Conservation (phyloP, 148 eudicot species). For the Bassia scoparia region DNA sequence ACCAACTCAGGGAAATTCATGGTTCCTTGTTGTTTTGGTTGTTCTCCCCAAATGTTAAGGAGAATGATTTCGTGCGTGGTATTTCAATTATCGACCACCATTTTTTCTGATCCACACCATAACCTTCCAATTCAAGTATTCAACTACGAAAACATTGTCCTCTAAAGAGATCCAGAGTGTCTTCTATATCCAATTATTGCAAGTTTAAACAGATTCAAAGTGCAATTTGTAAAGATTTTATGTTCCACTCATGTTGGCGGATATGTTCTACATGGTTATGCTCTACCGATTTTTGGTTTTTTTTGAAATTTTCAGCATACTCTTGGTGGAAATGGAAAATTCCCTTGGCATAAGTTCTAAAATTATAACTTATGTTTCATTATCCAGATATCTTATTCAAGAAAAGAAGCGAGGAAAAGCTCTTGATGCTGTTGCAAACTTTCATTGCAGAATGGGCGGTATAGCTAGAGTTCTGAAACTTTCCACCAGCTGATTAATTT, state of each 20-base stretch:
- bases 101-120: too few species aligned
- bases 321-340: neutral
- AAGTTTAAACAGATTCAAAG: neutral
- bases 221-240: neutral
- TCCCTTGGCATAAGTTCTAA: neutral
- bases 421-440: slow-evolving; percentile 93
- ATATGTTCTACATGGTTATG: too few species aligned
- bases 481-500: neutral
- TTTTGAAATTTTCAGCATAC: neutral
- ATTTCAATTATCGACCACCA: neutral
- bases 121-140: too few species aligned
- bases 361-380: neutral
- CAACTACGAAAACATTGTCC: too few species aligned
- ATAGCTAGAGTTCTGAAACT: slow-evolving; percentile 25
- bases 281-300: too few species aligned
- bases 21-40: neutral
- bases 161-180: too few species aligned
- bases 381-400: slow-evolving; percentile 57
- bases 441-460: slow-evolving; percentile 99
- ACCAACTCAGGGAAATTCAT: neutral
- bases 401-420: slow-evolving; percentile 96
- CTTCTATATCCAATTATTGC: neutral
- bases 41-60: neutral
- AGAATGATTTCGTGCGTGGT: neutral
- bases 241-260: neutral